phyloP scores from a whole-genome alignment of 345 rosid genomes.

The Acer campestre region DNA sequence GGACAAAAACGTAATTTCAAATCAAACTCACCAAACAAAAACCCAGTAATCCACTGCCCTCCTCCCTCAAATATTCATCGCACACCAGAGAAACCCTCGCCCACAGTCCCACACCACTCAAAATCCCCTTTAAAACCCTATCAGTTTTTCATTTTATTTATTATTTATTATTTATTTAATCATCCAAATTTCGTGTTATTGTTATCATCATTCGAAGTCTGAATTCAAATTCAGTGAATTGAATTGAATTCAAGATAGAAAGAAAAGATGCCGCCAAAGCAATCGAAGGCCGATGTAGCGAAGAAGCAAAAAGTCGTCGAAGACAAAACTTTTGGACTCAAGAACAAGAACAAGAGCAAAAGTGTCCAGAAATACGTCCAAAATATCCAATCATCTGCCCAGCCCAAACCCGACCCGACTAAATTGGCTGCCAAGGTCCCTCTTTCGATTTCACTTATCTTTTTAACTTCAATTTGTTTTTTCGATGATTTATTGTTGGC shows the following conservation, averaged over 20 bases:
- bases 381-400: conserved; percentile 73
- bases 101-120: neutral
- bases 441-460: neutral
- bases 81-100: conserved; percentile 14
- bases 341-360: conserved; percentile 94
- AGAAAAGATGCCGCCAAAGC: conserved; percentile 79
- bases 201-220: too few species aligned
- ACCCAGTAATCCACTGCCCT: neutral
- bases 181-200: neutral
- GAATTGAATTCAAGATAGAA: conserved; percentile 24
- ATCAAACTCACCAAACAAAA: neutral
- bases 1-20: neutral
- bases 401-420: conserved; percentile 70
- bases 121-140: conserved; percentile 1
- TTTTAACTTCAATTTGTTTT: neutral
- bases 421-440: conserved; percentile 79
- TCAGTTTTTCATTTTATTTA: neutral
- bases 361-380: conserved; percentile 95
- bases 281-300: conserved; percentile 80
- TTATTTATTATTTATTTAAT: neutral
- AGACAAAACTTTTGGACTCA: conserved; percentile 93
- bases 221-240: neutral
- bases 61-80: neutral
- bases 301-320: conserved; percentile 94
- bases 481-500: neutral